Percentiles rank a stretch among this genome's conserved stretches.
These are phyloP conservation scores for Sarcodon aspratus DNA, from an alignment of 768 basidiomycete genomes.

Conservation along the genomic window DNA sequence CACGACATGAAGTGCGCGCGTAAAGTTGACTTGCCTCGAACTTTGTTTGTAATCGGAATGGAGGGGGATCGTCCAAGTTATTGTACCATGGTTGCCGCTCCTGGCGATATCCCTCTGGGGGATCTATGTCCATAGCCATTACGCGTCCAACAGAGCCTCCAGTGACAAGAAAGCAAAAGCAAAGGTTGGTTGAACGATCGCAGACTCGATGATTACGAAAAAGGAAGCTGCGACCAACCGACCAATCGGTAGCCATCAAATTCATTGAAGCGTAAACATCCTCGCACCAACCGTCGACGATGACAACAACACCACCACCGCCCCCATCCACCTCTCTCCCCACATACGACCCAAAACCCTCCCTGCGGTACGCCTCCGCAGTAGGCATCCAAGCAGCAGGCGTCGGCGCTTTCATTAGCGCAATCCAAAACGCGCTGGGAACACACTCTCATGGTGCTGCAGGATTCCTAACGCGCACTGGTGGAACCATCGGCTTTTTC, in stretches of 20 bases:
- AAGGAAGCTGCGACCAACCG: conserved; percentile 5
- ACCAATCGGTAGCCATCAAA: neutral
- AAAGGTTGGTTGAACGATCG: neutral
- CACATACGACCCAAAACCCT: conserved; percentile 37
- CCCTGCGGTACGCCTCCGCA: conserved; percentile 42
- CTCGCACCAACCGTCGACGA: too few species aligned
- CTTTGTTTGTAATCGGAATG: neutral
- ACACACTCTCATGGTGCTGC: conserved; percentile 69
- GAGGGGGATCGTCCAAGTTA: neutral
- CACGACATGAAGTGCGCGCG: too few species aligned
- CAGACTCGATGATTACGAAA: conserved; percentile 1
- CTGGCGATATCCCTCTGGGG: too few species aligned
- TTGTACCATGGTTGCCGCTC: neutral
- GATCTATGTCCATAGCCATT: too few species aligned
- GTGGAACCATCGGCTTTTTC: conserved; percentile 85
- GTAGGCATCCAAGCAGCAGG: conserved; percentile 53
- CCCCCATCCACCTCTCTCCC: conserved; percentile 4
- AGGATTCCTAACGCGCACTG: conserved; percentile 81
- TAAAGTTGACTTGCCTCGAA: neutral
- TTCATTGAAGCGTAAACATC: conserved; percentile 6
- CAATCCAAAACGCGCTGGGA: conserved; percentile 72
- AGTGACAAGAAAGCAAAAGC: conserved; percentile 6
- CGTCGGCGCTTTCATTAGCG: conserved; percentile 59
- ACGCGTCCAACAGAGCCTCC: neutral
- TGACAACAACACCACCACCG: neutral